Evolutionary conservation across 208 protist genomes (phyloP), one percentile per base, ranked within the genome.

Genomic region (Leishmania major): DNA sequence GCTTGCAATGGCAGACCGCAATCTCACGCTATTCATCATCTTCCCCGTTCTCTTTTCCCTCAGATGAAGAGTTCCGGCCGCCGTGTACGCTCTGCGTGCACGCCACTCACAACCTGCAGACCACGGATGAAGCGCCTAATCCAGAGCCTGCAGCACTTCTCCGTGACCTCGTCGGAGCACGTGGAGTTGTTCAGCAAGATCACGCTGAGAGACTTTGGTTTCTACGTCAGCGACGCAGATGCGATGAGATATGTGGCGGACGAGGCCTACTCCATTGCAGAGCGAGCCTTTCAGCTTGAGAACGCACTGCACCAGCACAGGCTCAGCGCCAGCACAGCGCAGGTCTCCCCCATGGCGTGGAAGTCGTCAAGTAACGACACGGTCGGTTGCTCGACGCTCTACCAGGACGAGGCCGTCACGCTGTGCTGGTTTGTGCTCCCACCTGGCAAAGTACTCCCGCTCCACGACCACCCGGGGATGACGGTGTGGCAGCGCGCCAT

Each of bases 401-500:
- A 86, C 78, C 80, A 93, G 35, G 80, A 88, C 70, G 70, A 81
- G 15, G 53, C 72, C 2, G 84, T 89, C n/a, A 88, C 83, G 4
- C 75, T 94, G 75, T 92, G 87, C 77, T 96, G 91, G 93, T 96
- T 96, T 81, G 89, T 95, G 3, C 62, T 96, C 2, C 91, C 93
- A 0, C 93, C 93, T 0, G 84, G 87, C 6, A 51, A 79, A 4
- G 79, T 78, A 35, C 83, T 96, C 59, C 88, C 91, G 6, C 84
- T 96, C 59, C 92, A 96, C 75, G 92, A 96, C 75, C 92, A 96
- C 82, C 89, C 86, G n/a, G 84, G 79, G 40, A 96, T 96, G 93
- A 71, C 45, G 11, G 93, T 94, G 75, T 91, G 86, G 89, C 91
- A 94, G 80, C 91, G 93, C 28, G 86, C 92, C 0, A 83, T 94